phyloP scores from a whole-genome alignment of 2,329 filamentous ascomycete species.

The Madurella fahalii region DNA sequence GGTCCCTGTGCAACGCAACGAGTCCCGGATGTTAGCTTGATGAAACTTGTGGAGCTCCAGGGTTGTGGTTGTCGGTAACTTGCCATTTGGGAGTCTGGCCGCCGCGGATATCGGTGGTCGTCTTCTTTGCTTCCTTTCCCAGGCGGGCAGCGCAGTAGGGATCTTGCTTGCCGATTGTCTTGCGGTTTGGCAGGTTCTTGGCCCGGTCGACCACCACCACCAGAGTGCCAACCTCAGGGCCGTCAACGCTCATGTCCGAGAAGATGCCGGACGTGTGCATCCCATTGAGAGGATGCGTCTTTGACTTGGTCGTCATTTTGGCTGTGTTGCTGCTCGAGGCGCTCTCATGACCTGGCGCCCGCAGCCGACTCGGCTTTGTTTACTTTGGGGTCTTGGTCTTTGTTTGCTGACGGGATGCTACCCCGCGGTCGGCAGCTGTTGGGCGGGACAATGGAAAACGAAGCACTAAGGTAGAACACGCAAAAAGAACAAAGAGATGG shows the following conservation, averaged over 20 bases:
- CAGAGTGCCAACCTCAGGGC: constrained; percentile 87
- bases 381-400: constrained; percentile 11
- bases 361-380: constrained; percentile 13
- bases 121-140: constrained; percentile 97
- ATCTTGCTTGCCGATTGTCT: constrained; percentile 97
- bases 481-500: neutral
- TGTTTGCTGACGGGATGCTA: constrained; percentile 1
- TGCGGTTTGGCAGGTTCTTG: constrained; percentile 94
- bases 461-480: neutral
- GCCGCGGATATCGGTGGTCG: constrained; percentile 85
- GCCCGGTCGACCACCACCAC: constrained; percentile 89
- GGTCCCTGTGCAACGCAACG: constrained; percentile 63
- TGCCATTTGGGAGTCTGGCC: constrained; percentile 96
- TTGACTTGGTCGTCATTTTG: constrained; percentile 51
- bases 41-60: neutral
- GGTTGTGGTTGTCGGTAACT: constrained; percentile 29
- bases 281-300: constrained; percentile 53
- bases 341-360: constrained; percentile 14
- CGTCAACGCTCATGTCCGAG: constrained; percentile 89
- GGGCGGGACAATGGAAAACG: neutral
- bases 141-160: constrained; percentile 92
- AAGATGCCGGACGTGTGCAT: constrained; percentile 90
- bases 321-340: constrained; percentile 7
- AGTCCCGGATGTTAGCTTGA: constrained; percentile 9
- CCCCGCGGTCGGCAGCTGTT: constrained; percentile 1